phyloP scores from a whole-genome alignment of 2,329 filamentous ascomycete genomes.

The Thyridium curvatum region DNA sequence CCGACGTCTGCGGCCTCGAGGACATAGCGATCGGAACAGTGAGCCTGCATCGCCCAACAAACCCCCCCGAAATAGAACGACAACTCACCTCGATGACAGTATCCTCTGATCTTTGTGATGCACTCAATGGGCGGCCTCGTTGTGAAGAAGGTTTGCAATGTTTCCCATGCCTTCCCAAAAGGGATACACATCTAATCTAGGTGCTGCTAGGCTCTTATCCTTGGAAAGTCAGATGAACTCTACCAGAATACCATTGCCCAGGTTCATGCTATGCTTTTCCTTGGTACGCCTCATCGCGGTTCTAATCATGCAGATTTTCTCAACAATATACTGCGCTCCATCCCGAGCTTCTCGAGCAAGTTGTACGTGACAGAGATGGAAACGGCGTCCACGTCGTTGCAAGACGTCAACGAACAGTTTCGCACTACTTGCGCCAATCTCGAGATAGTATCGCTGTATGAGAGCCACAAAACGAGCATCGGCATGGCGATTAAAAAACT shows the following conservation, averaged over 20 bases:
- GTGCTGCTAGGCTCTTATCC: no score
- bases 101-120: conserved; percentile 9
- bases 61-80: background rate
- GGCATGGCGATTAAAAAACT: no score
- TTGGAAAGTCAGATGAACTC: no score
- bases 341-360: background rate
- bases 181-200: background rate
- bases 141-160: conserved; percentile 5
- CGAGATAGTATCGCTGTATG: conserved; percentile 21
- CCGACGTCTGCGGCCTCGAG: background rate
- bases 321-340: conserved; percentile 4
- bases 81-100: background rate
- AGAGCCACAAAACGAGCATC: conserved; percentile 15
- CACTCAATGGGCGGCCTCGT: conserved; percentile 12
- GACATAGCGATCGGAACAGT: no score
- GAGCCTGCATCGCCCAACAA: background rate
- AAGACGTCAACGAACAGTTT: conserved; percentile 22
- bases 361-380: conserved; percentile 13
- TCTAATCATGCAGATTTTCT: conserved; percentile 3
- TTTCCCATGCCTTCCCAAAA: conserved; percentile 1
- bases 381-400: conserved; percentile 8
- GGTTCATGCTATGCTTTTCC: conserved; percentile 5
- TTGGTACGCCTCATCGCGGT: conserved; percentile 9
- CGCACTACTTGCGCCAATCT: conserved; percentile 12
- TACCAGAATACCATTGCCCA: conserved; percentile 1